Conservation (phyloP, 257 asterid genomes). For the Jacaranda copaia region DNA sequence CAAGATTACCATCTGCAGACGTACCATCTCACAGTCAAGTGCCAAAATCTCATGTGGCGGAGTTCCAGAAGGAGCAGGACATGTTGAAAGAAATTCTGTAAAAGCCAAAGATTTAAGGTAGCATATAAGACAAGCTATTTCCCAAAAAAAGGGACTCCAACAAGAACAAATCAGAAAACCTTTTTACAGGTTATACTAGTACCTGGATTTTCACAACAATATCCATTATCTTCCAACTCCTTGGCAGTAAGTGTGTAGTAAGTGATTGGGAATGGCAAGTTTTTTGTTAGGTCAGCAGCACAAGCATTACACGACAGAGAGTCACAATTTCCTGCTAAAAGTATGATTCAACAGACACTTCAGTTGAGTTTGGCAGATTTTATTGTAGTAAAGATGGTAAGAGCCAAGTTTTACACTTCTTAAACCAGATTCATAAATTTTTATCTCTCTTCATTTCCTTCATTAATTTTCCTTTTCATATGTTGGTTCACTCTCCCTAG, state of each 20-base stretch:
- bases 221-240: slow-evolving; percentile 91
- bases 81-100: slow-evolving; percentile 79
- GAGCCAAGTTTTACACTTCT: slow-evolving; percentile 20
- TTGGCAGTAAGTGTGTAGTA: slow-evolving; percentile 82
- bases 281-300: slow-evolving; percentile 48
- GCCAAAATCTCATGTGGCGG: slow-evolving; percentile 77
- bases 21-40: slow-evolving; percentile 96
- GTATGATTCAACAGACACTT: slow-evolving; percentile 20
- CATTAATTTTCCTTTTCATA: neutral
- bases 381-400: slow-evolving; percentile 1
- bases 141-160: slow-evolving; percentile 1
- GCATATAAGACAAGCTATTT: neutral
- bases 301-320: slow-evolving; percentile 46
- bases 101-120: slow-evolving; percentile 30
- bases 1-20: slow-evolving; percentile 29
- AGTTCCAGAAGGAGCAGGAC: slow-evolving; percentile 80
- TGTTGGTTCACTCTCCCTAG: neutral
- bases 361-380: slow-evolving; percentile 19
- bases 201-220: slow-evolving; percentile 73
- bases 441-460: neutral
- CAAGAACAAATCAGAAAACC: slow-evolving; percentile 2
- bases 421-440: slow-evolving; percentile 1
- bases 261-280: slow-evolving; percentile 76
- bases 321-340: slow-evolving; percentile 49
- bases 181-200: slow-evolving; percentile 31